Evolutionary conservation across 768 basidiomycete genomes (phyloP).

Genomic region (Lactarius indigo): DNA sequence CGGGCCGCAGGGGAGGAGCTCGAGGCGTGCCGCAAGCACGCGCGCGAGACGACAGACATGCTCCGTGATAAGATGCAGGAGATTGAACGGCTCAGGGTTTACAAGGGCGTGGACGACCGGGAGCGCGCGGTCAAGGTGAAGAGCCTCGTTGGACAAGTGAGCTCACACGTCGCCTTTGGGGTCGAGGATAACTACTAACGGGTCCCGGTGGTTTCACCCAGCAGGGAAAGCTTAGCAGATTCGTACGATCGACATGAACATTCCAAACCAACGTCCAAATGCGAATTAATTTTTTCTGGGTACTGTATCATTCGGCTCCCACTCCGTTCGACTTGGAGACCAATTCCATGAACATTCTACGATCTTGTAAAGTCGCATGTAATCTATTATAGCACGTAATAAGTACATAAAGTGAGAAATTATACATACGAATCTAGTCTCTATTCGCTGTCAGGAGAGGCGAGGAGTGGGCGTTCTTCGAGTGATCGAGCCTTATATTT

Average conservation of each 20-base stretch:
- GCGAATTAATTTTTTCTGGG: background rate
- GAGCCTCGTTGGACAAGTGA: constrained; percentile 16
- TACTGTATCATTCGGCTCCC: background rate
- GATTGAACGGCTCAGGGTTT: constrained; percentile 59
- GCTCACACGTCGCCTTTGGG: background rate
- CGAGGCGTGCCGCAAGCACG: constrained; percentile 49
- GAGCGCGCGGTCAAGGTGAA: constrained; percentile 19
- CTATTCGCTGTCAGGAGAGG: background rate
- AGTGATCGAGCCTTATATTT: constrained; percentile 9
- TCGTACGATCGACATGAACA: background rate
- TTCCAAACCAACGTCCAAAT: background rate
- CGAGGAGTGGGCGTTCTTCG: constrained; percentile 26
- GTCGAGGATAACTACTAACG: background rate
- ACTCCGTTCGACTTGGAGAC: background rate
- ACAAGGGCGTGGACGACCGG: constrained; percentile 64
- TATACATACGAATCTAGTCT: background rate
- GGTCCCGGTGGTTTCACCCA: background rate
- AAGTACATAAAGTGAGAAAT: background rate
- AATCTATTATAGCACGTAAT: background rate
- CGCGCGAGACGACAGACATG: constrained; percentile 54
- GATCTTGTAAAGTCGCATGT: background rate
- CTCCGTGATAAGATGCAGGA: constrained; percentile 71
- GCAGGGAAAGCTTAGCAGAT: background rate
- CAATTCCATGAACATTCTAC: background rate
- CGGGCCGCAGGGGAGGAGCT: constrained; percentile 45